A percentile compares a stretch with the other conserved stretches of the same genome.
Conservation (phyloP, 345 rosid genomes). For the Murraya koenigii region DNA sequence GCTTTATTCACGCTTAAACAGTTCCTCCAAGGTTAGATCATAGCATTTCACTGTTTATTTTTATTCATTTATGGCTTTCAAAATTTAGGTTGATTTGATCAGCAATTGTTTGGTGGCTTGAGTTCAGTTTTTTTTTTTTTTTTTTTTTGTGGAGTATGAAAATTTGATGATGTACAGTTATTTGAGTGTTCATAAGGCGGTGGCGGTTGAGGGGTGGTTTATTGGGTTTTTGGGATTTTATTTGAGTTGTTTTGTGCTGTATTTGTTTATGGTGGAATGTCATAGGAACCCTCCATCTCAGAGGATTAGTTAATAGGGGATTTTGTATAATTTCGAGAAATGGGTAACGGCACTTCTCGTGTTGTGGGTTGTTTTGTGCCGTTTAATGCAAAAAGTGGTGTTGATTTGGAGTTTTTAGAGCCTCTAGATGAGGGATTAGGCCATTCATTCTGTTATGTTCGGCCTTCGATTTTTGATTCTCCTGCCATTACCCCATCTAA, state of each 20-base stretch:
- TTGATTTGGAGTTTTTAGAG: constrained; percentile 79
- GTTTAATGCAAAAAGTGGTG: constrained; percentile 68
- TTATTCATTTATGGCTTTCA: constrained; percentile 15
- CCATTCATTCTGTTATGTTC: constrained; percentile 94
- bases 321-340: constrained; percentile 29
- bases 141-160: constrained; percentile 32
- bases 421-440: constrained; percentile 94
- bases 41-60: constrained; percentile 29
- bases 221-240: constrained; percentile 43
- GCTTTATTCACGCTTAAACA: constrained; percentile 39
- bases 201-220: constrained; percentile 63
- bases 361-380: constrained; percentile 93
- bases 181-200: constrained; percentile 44
- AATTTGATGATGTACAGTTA: constrained; percentile 58
- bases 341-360: constrained; percentile 98
- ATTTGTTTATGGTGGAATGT: constrained; percentile 53
- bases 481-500: constrained; percentile 89
- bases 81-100: constrained; percentile 23
- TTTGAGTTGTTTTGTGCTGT: constrained; percentile 40
- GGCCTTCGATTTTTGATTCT: constrained; percentile 81
- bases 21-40: constrained; percentile 67
- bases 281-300: constrained; percentile 42
- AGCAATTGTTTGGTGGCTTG: constrained; percentile 17
- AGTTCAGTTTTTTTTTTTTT: constrained; percentile 15
- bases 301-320: constrained; percentile 38